A percentile compares a stretch with the other conserved stretches of the same genome.
These are phyloP conservation scores for Tricholoma bakamatsutake DNA, from an alignment of 768 basidiomycete genomes.

Conservation along the genomic window DNA sequence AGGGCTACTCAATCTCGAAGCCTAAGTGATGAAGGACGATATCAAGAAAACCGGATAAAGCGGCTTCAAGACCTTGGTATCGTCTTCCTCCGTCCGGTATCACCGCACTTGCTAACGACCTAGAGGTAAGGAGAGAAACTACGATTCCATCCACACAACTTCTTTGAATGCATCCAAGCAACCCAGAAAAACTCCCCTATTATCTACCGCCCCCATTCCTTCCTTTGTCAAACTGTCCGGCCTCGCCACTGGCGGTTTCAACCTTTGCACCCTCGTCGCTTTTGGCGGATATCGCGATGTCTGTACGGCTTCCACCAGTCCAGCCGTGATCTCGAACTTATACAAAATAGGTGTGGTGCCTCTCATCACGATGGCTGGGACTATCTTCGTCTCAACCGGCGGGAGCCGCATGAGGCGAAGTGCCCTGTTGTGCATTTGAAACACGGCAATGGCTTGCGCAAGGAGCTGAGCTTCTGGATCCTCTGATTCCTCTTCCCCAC, in stretches of 20 bases:
- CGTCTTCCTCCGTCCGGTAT: too few species aligned
- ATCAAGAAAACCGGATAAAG: too few species aligned
- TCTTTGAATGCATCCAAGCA: conserved; percentile 15
- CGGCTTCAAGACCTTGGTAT: too few species aligned
- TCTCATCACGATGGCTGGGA: conserved; percentile 12
- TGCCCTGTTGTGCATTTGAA: conserved; percentile 14
- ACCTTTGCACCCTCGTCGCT: conserved; percentile 7
- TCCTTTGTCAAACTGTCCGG: not conserved
- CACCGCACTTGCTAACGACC: not conserved
- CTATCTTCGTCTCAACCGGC: conserved; percentile 7
- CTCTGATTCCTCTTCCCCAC: not conserved
- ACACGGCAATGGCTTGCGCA: conserved; percentile 16
- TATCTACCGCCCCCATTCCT: conserved; percentile 10
- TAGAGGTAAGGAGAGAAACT: not conserved
- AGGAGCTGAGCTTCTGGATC: conserved; percentile 12
- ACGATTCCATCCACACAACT: conserved; percentile 6
- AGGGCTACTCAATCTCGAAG: too few species aligned
- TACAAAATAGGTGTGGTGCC: conserved; percentile 15
- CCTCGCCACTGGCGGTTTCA: conserved; percentile 4
- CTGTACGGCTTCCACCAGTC: conserved; percentile 15
- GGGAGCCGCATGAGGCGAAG: conserved; percentile 12
- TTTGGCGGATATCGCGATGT: conserved; percentile 10
- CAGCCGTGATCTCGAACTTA: conserved; percentile 12
- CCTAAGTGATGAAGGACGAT: too few species aligned
- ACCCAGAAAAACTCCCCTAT: conserved; percentile 9